Evolutionary conservation across 1,284 basidiomycete species (phyloP), one percentile per base, ranked within the genome.

Genomic region (Rhodotorula sp.): DNA sequence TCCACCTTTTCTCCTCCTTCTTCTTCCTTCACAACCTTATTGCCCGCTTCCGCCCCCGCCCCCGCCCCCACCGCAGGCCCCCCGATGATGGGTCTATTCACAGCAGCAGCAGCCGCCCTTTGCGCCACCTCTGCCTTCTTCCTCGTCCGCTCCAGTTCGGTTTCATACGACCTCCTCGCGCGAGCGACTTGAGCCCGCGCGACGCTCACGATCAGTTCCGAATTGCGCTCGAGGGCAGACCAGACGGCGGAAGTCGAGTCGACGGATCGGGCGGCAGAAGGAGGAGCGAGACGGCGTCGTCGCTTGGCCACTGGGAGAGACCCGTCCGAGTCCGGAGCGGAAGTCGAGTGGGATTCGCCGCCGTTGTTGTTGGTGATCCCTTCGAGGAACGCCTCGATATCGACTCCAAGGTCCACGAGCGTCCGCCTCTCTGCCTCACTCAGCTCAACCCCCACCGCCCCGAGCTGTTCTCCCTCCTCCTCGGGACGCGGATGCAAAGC

Each of bases 131-230:
- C 54, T 16, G 28, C 54, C 15, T 55, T 55, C 14, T 31, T 26
- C 6, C 26, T 26, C 26, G 28, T 26, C 26, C 54, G n/a, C 26
- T 26, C 16, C 54, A 55, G 7, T 47, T 26, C 48, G 38, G 14
- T 10, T 38, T 28, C 21, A 28, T 45, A 56, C 19, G 52, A 48
- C 48, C 38, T 31, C 48, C 66, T 18, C 43, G 49, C 21, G n/a
- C 60, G 38, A 19, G 49, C 61, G 16, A 58, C 56, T 43, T 59
- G 61, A 19, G 55, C 55, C 34, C 61, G 10, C 23, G 49, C 61
- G 26, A 62, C 48, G 34, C 56, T 49, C 18, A 31, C 26, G 4
- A 67, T 49, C 54, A 57, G n/a, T 34, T 47, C 52, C 7, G 19
- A 31, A 12, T 57, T 58, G 31, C 54, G n/a, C 45, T 52, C 55